phyloP scores from a whole-genome alignment of 352 stramenopile species.

The Pythium volutum region DNA sequence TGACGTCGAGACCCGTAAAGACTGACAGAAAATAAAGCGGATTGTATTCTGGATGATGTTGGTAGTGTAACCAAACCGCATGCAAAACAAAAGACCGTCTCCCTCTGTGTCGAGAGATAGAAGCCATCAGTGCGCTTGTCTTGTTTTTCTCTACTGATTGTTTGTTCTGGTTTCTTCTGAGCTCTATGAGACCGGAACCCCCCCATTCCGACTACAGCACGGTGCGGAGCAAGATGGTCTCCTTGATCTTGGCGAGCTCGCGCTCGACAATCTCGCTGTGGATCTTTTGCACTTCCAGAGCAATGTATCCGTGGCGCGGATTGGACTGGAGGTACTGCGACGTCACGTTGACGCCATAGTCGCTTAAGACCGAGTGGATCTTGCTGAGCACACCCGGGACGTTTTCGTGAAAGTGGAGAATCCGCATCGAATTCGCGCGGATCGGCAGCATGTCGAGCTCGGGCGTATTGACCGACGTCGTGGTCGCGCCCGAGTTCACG shows the following conservation, averaged over 20 bases:
- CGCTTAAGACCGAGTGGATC: slow-evolving; percentile 79
- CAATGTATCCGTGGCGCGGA: slow-evolving; percentile 79
- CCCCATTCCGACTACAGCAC: slow-evolving; percentile 41
- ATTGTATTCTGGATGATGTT: slow-evolving; percentile 27
- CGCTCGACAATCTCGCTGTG: slow-evolving; percentile 77
- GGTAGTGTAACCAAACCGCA: neutral
- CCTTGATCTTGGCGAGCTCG: slow-evolving; percentile 82
- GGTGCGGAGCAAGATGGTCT: slow-evolving; percentile 82
- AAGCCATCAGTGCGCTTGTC: slow-evolving; percentile 23
- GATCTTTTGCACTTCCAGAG: slow-evolving; percentile 77
- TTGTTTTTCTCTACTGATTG: no score
- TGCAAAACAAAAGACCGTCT: slow-evolving; percentile 17
- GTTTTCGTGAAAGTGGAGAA: slow-evolving; percentile 86
- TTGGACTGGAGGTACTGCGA: slow-evolving; percentile 85
- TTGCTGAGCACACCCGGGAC: slow-evolving; percentile 83
- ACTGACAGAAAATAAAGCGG: slow-evolving; percentile 17
- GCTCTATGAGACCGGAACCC: neutral
- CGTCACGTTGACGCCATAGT: slow-evolving; percentile 85
- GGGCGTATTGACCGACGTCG: slow-evolving; percentile 74
- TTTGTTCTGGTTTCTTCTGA: neutral
- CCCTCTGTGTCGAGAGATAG: neutral
- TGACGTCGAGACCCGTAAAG: neutral
- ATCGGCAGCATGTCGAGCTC: slow-evolving; percentile 80
- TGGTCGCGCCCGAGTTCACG: slow-evolving; percentile 80
- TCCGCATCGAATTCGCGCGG: slow-evolving; percentile 74